Evolutionary conservation across 768 basidiomycete genomes (phyloP).

Genomic region (Tricholomella constricta): DNA sequence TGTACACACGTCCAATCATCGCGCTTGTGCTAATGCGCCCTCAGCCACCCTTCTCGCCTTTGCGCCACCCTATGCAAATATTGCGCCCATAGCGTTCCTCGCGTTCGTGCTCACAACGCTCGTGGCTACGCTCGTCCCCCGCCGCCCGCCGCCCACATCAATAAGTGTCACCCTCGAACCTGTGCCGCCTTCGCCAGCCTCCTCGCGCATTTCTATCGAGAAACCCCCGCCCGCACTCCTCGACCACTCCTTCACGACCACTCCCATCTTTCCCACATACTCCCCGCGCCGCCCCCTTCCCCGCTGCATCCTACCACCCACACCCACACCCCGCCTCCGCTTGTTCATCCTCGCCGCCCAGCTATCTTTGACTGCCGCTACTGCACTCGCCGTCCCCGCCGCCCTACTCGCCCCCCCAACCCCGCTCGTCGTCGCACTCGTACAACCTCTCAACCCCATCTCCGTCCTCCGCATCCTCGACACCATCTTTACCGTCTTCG

Average conservation of each 20-base stretch:
- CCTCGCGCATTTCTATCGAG: conserved; percentile 5
- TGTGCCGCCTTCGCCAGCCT: conserved; percentile 3
- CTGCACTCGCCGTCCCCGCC: neutral
- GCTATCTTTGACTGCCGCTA: conserved; percentile 2
- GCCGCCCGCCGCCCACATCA: neutral
- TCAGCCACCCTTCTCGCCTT: conserved; percentile 16
- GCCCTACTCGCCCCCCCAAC: neutral
- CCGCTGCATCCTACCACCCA: neutral
- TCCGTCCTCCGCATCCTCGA: conserved; percentile 1
- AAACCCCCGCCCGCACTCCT: neutral
- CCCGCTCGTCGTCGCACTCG: conserved; percentile 2
- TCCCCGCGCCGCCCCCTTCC: neutral
- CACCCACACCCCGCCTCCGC: neutral
- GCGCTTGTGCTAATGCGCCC: neutral
- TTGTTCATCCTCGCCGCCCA: conserved; percentile 5
- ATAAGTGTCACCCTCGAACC: neutral
- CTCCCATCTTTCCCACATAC: neutral
- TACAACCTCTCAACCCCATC: neutral
- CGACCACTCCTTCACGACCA: neutral
- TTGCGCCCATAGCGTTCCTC: conserved; percentile 10
- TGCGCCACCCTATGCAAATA: conserved; percentile 3
- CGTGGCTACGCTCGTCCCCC: conserved; percentile 1
- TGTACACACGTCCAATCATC: neutral
- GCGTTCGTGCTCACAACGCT: conserved; percentile 8
- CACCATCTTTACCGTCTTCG: neutral